Percentiles rank a stretch among this genome's conserved stretches.
Evolutionary conservation across 768 basidiomycete genomes (phyloP).

Genomic region (Polyporus arcularius): DNA sequence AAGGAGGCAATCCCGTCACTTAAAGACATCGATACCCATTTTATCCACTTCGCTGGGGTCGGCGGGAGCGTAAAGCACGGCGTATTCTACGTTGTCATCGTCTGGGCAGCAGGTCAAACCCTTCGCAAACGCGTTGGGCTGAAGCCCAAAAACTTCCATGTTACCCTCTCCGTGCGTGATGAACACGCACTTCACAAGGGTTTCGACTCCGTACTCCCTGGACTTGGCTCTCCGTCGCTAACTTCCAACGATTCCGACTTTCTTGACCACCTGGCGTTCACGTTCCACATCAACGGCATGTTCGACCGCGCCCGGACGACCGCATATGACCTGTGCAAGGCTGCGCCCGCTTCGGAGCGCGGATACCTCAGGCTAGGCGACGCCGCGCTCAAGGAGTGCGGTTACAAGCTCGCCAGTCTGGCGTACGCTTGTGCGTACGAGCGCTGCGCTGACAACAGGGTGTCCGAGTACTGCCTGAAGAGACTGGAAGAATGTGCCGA

Average conservation of each 20-base stretch:
- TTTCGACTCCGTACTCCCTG: slow-evolving; percentile 44
- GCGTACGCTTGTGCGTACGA: slow-evolving; percentile 51
- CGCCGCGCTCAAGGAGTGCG: slow-evolving; percentile 35
- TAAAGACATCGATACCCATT: slow-evolving; percentile 10
- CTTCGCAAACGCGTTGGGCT: slow-evolving; percentile 51
- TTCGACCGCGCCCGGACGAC: slow-evolving; percentile 37
- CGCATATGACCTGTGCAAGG: slow-evolving; percentile 34
- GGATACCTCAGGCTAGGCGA: slow-evolving; percentile 56
- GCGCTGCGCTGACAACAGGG: slow-evolving; percentile 38
- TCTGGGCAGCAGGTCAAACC: slow-evolving; percentile 56
- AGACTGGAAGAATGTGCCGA: slow-evolving; percentile 46
- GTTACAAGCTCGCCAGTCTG: slow-evolving; percentile 55
- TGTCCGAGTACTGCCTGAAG: slow-evolving; percentile 45
- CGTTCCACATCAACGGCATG: slow-evolving; percentile 40
- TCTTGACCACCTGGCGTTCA: slow-evolving; percentile 36
- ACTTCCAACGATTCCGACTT: slow-evolving; percentile 28
- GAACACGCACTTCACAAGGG: slow-evolving; percentile 50
- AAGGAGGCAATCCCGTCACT: slow-evolving; percentile 18
- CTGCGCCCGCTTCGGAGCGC: slow-evolving; percentile 38
- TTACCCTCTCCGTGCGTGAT: slow-evolving; percentile 46
- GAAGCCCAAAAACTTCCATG: slow-evolving; percentile 55
- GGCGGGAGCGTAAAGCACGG: slow-evolving; percentile 17
- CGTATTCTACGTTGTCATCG: slow-evolving; percentile 48
- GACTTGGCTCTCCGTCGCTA: slow-evolving; percentile 33
- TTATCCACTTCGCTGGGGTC: slow-evolving; percentile 20